Evolutionary conservation across 257 asterid species (phyloP).

Genomic region (Solanum pinnatisectum): DNA sequence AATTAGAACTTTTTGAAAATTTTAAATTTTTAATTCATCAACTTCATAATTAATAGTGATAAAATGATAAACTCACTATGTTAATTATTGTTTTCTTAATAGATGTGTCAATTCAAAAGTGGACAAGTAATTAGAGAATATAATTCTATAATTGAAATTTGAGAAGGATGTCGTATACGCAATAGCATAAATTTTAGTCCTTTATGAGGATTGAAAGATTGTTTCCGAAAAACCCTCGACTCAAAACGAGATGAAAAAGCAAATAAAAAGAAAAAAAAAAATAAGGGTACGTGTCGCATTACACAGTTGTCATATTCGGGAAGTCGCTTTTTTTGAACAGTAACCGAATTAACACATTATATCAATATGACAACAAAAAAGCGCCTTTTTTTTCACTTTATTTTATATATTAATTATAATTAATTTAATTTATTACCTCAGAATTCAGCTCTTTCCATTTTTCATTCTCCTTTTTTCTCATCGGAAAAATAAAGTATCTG

Average conservation of each 20-base stretch:
- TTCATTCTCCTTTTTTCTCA: not conserved
- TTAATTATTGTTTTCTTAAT: too few relatives aligned
- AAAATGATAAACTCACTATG: too few relatives aligned
- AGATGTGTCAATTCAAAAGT: too few relatives aligned
- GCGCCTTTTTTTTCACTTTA: not conserved
- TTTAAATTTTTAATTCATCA: too few relatives aligned
- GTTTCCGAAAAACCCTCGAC: not conserved
- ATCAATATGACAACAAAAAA: not conserved
- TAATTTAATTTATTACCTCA: not conserved
- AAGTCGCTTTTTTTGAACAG: not conserved
- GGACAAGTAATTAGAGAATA: not conserved
- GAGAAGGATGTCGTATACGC: too few relatives aligned
- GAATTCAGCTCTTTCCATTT: not conserved
- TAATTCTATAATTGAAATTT: not conserved
- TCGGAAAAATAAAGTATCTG: not conserved
- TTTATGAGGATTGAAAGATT: not conserved
- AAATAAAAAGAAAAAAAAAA: not conserved
- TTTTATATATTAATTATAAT: not conserved
- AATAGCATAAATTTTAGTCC: rapidly evolving
- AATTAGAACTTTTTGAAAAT: too few relatives aligned
- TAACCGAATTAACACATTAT: not conserved
- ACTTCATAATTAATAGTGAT: too few relatives aligned
- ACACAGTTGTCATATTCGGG: not conserved
- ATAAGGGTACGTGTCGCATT: not conserved
- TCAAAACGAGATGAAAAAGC: too few relatives aligned